Evolutionary conservation across 176 grass and related monocot genomes (phyloP), one percentile per base, ranked within the genome.

Genomic region (Triticum turgidum): DNA sequence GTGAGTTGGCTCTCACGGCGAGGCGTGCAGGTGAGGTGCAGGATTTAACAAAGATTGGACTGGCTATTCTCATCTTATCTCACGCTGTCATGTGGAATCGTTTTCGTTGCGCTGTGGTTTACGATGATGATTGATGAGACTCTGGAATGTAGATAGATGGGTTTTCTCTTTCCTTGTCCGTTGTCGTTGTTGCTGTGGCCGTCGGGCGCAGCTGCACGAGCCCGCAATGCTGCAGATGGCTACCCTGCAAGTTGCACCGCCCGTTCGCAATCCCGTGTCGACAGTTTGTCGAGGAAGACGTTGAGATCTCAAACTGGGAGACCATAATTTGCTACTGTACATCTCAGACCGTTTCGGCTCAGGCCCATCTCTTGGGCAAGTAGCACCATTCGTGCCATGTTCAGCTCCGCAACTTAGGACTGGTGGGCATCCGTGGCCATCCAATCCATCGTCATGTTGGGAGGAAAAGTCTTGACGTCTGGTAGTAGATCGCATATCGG

Each of bases 41-140:
- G 49, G 76, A 87, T 84, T 83, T 80, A 83, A 18, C 80, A 80
- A 30, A 90, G 80, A 87, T 91, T 9, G 81, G 76, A 35, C 79
- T 18, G n/a, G 76, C 10, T 77, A 45, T 45, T 61, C 65, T 38
- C 44, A 54, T 73, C 56, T 74, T 76, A 74, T 44, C 77, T 37
- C 7, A 42, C 21, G 77, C 44, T 49, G 63, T 67, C 21, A 2
- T 12, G 13, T 11, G 4, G 47, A 42, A 61, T 83, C 61, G 33
- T 74, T 80, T 25, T 15, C 37, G 17, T 84, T n/a, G 6, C 17
- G 25, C 29, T 75, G 67, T 83, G 33, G 61, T 39, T 73, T 3
- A 9, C 56, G 18, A 8, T 58, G 51, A 6, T 54, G 54, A 47
- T 21, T 49, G 80, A 51, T 10, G 42, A 9, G 34, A 22, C 14